These are phyloP conservation scores for Phascolomyces articulosus DNA, from an alignment of 371 early-diverging fungal genomes.

Conservation along the genomic window DNA sequence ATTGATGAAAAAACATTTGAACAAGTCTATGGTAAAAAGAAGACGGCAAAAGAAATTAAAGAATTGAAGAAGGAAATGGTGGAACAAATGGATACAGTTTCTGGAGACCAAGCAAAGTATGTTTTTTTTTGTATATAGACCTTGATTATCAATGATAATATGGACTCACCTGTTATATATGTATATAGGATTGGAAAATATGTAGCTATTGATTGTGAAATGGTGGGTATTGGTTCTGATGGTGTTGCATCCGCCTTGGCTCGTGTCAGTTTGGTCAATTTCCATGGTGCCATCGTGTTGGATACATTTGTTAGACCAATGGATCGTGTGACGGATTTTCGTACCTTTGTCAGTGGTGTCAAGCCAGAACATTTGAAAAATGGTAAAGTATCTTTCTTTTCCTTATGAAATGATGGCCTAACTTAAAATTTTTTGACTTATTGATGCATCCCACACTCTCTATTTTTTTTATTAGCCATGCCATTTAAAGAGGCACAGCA, in stretches of 20 bases:
- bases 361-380: conserved; percentile 72
- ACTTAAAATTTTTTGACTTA: too few species aligned
- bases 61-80: conserved; percentile 30
- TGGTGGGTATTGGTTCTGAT: conserved; percentile 94
- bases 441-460: too few species aligned
- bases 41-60: conserved; percentile 11
- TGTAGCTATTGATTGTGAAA: conserved; percentile 97
- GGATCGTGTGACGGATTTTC: conserved; percentile 90
- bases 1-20: conserved; percentile 55
- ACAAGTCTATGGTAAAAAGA: conserved; percentile 44
- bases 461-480: conserved; percentile 43
- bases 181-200: conserved; percentile 70
- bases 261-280: conserved; percentile 93
- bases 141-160: not conserved
- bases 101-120: conserved; percentile 50
- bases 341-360: conserved; percentile 94
- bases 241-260: conserved; percentile 86
- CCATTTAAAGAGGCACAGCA: conserved; percentile 78
- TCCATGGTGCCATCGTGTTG: conserved; percentile 82
- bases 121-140: not conserved
- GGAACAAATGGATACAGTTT: conserved; percentile 37
- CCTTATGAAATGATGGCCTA: not conserved
- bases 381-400: conserved; percentile 29
- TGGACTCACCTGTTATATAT: not conserved
- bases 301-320: conserved; percentile 86